phyloP scores from a whole-genome alignment of 495 filamentous ascomycete species.

The Lepraria neglecta region DNA sequence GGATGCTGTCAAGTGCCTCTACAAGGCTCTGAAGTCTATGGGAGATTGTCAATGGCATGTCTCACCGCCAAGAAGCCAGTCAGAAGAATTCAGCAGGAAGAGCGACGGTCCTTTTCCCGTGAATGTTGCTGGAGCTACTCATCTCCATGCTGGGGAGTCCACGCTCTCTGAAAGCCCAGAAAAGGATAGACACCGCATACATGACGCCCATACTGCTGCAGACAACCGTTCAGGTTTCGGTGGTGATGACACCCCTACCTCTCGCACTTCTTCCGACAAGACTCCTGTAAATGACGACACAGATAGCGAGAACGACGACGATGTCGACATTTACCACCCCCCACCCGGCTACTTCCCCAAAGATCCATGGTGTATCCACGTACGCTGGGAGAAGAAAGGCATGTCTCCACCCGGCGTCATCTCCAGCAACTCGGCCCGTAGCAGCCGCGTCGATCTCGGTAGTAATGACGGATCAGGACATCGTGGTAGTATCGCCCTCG shows the following conservation, averaged over 20 bases:
- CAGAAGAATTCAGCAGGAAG: conserved; percentile 29
- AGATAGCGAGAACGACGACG: conserved; percentile 25
- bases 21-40: conserved; percentile 79
- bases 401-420: conserved; percentile 50
- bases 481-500: conserved; percentile 41
- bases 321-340: conserved; percentile 22
- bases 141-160: conserved; percentile 20
- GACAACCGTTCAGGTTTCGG: background rate
- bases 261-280: conserved; percentile 24
- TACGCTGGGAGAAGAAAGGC: conserved; percentile 76
- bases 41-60: conserved; percentile 73
- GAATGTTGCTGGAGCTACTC: conserved; percentile 27
- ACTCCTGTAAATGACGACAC: conserved; percentile 32
- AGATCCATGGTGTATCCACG: conserved; percentile 93
- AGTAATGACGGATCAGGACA: conserved; percentile 40
- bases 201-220: conserved; percentile 3
- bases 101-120: conserved; percentile 23
- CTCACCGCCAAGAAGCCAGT: conserved; percentile 32
- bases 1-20: conserved; percentile 89
- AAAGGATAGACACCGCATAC: conserved; percentile 17
- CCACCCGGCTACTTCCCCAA: conserved; percentile 72
- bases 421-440: conserved; percentile 48
- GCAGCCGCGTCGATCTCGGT: conserved; percentile 50
- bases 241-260: background rate
- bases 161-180: conserved; percentile 28